Evolutionary conservation across 805 yeast species (phyloP).

Genomic region (Yamadazyma laniorum): DNA sequence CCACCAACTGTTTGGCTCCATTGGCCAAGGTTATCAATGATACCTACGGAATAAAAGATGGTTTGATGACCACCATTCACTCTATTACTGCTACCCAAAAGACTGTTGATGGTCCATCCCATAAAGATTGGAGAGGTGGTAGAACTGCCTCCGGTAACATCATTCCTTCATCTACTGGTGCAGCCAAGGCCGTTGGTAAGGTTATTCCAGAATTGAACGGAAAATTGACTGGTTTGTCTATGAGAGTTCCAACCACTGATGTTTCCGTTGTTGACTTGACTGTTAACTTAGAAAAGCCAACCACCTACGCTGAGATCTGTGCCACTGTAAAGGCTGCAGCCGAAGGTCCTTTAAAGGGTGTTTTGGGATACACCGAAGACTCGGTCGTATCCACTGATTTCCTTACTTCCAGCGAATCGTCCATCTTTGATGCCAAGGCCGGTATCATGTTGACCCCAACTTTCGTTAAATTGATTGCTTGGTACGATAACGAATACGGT

Average conservation of each 20-base stretch:
- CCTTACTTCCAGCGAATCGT: conserved; percentile 28
- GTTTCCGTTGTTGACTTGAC: conserved; percentile 38
- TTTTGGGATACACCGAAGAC: conserved; percentile 35
- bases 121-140: conserved; percentile 41
- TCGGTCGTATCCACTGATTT: conserved; percentile 36
- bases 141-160: conserved; percentile 38
- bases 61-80: conserved; percentile 38
- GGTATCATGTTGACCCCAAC: conserved; percentile 37
- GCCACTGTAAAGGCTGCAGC: conserved; percentile 31
- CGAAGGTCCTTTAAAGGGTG: conserved; percentile 33
- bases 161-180: conserved; percentile 38
- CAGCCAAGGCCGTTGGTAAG: conserved; percentile 39
- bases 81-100: conserved; percentile 38
- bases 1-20: conserved; percentile 39
- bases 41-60: conserved; percentile 34
- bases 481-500: conserved; percentile 39
- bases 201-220: conserved; percentile 38
- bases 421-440: conserved; percentile 33
- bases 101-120: conserved; percentile 39
- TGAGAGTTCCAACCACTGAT: conserved; percentile 37
- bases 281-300: conserved; percentile 28
- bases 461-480: conserved; percentile 34
- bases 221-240: conserved; percentile 35
- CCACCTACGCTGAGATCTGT: conserved; percentile 33
- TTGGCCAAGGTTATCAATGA: conserved; percentile 37